Conservation (phyloP, 805 yeast species). For the Candida hungchunana region DNA sequence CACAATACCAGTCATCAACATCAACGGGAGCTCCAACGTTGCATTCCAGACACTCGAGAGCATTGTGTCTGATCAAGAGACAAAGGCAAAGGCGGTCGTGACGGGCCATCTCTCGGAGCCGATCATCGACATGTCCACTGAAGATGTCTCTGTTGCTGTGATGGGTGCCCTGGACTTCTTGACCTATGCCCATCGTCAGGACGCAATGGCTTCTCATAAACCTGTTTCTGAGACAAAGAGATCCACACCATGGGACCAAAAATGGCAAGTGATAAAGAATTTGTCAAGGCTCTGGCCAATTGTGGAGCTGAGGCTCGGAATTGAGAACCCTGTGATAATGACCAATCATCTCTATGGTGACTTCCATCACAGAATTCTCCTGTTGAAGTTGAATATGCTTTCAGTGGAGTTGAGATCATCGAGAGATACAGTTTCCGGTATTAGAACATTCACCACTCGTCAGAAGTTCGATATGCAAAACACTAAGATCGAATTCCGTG, state of each 20-base stretch:
- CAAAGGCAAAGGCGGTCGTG: conserved; percentile 32
- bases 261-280: conserved; percentile 14
- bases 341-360: conserved; percentile 30
- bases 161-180: conserved; percentile 21
- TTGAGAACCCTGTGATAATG: conserved; percentile 37
- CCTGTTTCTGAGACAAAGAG: too few species aligned
- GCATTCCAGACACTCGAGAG: conserved; percentile 32
- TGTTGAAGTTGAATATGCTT: conserved; percentile 25
- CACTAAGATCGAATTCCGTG: conserved; percentile 14
- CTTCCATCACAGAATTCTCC: conserved; percentile 28
- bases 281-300: conserved; percentile 29
- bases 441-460: conserved; percentile 6
- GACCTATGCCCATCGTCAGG: conserved; percentile 6
- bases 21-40: conserved; percentile 37
- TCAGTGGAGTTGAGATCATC: conserved; percentile 15
- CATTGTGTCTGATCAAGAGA: conserved; percentile 17
- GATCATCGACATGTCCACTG: conserved; percentile 39
- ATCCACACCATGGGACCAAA: conserved; percentile 1
- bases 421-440: conserved; percentile 22
- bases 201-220: not conserved
- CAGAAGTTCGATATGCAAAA: conserved; percentile 17
- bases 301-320: conserved; percentile 31
- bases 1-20: conserved; percentile 22
- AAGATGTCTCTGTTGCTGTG: conserved; percentile 34
- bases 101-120: conserved; percentile 41